Evolutionary conservation across 2,329 filamentous ascomycete genomes (phyloP), one percentile per base, ranked within the genome.

Genomic region (Lasiodiplodia citricola): DNA sequence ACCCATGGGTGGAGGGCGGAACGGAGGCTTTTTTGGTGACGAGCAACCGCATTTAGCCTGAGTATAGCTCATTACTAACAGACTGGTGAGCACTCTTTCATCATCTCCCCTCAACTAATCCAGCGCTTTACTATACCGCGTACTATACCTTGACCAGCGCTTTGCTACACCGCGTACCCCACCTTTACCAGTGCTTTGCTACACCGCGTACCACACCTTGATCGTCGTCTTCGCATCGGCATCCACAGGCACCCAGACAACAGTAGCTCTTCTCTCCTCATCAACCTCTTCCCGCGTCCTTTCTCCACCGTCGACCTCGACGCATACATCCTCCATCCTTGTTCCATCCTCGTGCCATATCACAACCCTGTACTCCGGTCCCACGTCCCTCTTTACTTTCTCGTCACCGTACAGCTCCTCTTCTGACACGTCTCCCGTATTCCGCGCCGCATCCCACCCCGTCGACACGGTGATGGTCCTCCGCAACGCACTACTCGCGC

Each of bases 231-330:
- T 35, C 25, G n/a, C 38, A 16, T 18, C 58, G 8, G 14, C n/a
- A 35, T 62, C 58, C 58, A 62, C 58, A 8, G 58, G 58, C 41
- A 62, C 58, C 58, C 58, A 62, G 18, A 62, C 58, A 2, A 62
- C 13, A 5, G 23, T 18, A 14, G 58, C 58, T 28, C 28, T 35
- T 8, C 37, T 28, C 38, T 2, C 16, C 57, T 60, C 37, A 47
- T 62, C 58, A 18, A 13, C 14, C 58, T 50, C 58, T 10, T n/a
- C 16, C 18, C 58, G 28, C 18, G 18, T 28, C 41, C 10, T 25
- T 18, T 21, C 41, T 14, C 21, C n/a, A 11, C 58, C 58, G 1
- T 5, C 58, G 6, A 31, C 28, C 10, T 62, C 41, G 14, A 62
- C 57, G 23, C 47, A 38, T 7, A 56, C 37, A 25, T 38, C 18